phyloP scores from a whole-genome alignment of 139 green algal species.

The Mesostigma viride region DNA sequence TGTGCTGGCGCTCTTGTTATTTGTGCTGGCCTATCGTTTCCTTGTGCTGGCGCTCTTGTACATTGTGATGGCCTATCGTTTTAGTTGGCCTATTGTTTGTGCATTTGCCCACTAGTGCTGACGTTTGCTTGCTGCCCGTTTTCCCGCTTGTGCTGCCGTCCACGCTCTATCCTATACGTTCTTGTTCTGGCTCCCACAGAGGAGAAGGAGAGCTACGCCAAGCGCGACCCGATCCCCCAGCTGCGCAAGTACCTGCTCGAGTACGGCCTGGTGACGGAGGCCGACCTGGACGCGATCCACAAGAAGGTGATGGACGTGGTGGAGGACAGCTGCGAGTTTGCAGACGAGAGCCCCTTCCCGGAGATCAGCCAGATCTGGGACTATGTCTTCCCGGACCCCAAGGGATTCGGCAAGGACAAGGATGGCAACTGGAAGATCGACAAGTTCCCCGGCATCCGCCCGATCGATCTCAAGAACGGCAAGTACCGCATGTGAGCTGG shows the following conservation, averaged over 20 bases:
- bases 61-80: too few relatives aligned
- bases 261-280: slow-evolving; percentile 28
- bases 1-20: too few relatives aligned
- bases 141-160: too few relatives aligned
- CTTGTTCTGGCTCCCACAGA: too few relatives aligned
- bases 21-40: too few relatives aligned
- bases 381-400: slow-evolving; percentile 93
- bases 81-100: too few relatives aligned
- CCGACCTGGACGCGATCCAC: slow-evolving; percentile 14
- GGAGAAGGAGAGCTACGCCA: slow-evolving; percentile 32
- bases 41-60: too few relatives aligned
- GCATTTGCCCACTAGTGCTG: too few relatives aligned
- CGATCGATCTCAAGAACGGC: neutral
- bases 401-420: slow-evolving; percentile 36
- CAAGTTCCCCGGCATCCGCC: neutral
- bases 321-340: slow-evolving; percentile 84
- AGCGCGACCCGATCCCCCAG: slow-evolving; percentile 70
- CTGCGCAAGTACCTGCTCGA: slow-evolving; percentile 72
- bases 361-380: slow-evolving; percentile 66
- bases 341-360: slow-evolving; percentile 80
- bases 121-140: too few relatives aligned
- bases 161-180: too few relatives aligned
- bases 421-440: slow-evolving; percentile 28
- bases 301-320: slow-evolving; percentile 48
- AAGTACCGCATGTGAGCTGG: too few relatives aligned